Evolutionary conservation across 2,329 filamentous ascomycete genomes (phyloP).

Genomic region (Ustilaginoidea virens): DNA sequence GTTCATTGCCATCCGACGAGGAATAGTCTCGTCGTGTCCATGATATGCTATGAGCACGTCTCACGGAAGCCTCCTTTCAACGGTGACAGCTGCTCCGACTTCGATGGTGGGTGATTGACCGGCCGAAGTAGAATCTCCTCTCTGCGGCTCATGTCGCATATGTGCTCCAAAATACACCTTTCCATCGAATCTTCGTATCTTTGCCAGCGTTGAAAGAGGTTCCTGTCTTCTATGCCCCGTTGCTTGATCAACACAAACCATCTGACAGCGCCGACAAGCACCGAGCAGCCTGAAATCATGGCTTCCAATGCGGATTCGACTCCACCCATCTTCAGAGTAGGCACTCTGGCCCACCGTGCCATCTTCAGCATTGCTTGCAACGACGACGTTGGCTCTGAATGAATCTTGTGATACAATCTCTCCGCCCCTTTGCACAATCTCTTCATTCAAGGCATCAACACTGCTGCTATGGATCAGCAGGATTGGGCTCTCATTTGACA

Average conservation of each 20-base stretch:
- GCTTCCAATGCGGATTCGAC: slow-evolving; percentile 45
- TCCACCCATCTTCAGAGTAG: slow-evolving; percentile 75
- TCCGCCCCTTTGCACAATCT: slow-evolving; percentile 49
- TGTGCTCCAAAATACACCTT: slow-evolving; percentile 87
- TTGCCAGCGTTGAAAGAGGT: slow-evolving; percentile 76
- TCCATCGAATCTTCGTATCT: slow-evolving; percentile 68
- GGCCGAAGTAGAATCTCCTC: slow-evolving; percentile 5
- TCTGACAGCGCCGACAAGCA: slow-evolving; percentile 78
- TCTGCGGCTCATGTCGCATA: slow-evolving; percentile 33
- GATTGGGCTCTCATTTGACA: slow-evolving; percentile 92
- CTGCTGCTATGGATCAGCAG: slow-evolving; percentile 70
- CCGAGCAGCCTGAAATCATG: slow-evolving; percentile 59
- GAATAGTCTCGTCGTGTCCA: too few relatives aligned
- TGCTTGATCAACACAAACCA: slow-evolving; percentile 86
- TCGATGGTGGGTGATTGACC: slow-evolving; percentile 24
- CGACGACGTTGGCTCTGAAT: slow-evolving; percentile 79
- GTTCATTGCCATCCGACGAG: too few relatives aligned
- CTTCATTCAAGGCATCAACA: slow-evolving; percentile 59
- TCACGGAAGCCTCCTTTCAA: too few relatives aligned
- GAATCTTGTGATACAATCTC: slow-evolving; percentile 53
- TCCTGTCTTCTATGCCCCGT: slow-evolving; percentile 67
- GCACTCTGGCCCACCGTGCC: slow-evolving; percentile 30
- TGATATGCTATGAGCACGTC: too few relatives aligned
- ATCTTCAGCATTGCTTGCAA: too few relatives aligned
- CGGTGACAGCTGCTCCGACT: slow-evolving; percentile 30